Evolutionary conservation across 225 moss, liverwort and hornwort genomes (phyloP).

Genomic region (Ulota crispa): DNA sequence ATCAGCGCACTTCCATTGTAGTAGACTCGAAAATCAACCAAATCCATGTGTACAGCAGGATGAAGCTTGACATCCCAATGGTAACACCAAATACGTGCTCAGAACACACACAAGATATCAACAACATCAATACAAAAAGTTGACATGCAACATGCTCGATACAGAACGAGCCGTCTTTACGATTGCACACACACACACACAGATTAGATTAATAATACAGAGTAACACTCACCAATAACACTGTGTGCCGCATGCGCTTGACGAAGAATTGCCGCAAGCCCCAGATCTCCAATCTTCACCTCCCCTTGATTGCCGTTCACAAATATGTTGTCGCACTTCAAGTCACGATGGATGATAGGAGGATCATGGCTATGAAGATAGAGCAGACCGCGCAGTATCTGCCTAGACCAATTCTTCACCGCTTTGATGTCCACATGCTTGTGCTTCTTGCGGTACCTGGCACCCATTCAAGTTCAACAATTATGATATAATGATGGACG

Average conservation of each 20-base stretch:
- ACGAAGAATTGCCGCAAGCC: slow-evolving; percentile 91
- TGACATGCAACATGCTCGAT: background rate
- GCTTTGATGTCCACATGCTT: slow-evolving; percentile 97
- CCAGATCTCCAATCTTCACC: slow-evolving; percentile 98
- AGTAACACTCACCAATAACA: slow-evolving; percentile 67
- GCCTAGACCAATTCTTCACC: slow-evolving; percentile 96
- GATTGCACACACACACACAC: background rate
- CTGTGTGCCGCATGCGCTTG: slow-evolving; percentile 96
- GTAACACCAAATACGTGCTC: background rate
- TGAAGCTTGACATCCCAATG: background rate
- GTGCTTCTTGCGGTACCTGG: slow-evolving; percentile 90
- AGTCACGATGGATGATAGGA: slow-evolving; percentile 93
- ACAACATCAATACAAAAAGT: background rate
- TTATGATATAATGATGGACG: background rate
- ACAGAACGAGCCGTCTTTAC: background rate
- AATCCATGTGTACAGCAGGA: background rate
- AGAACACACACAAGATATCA: background rate
- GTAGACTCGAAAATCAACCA: slow-evolving; percentile 1
- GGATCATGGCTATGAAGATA: slow-evolving; percentile 98
- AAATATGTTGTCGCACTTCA: slow-evolving; percentile 99
- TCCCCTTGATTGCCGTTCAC: slow-evolving; percentile 98
- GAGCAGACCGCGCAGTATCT: slow-evolving; percentile 86
- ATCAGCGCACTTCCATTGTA: background rate
- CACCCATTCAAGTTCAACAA: slow-evolving; percentile 18
- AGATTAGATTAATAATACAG: background rate